Conservation (phyloP, 1,284 basidiomycete genomes). For the Heterobasidion parviporum region DNA sequence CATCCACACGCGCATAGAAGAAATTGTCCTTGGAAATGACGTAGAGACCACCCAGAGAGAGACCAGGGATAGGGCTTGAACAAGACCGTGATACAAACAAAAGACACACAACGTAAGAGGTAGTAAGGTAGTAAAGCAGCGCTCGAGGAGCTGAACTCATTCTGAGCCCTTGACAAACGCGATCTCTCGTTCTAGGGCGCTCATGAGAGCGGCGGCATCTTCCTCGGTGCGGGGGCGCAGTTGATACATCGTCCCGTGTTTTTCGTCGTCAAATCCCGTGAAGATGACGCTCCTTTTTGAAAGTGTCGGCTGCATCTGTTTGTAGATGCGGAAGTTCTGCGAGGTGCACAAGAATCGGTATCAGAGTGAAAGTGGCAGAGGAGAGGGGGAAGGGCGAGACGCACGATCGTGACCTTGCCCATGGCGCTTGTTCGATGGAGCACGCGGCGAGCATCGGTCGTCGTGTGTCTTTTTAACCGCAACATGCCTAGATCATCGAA, state of each 20-base stretch:
- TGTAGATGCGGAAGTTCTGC: constrained; percentile 64
- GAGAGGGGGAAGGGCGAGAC: constrained; percentile 18
- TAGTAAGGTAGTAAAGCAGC: not conserved
- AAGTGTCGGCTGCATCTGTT: constrained; percentile 38
- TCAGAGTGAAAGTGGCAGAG: constrained; percentile 1
- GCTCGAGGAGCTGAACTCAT: not conserved
- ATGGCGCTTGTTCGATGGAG: constrained; percentile 63
- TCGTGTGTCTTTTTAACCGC: constrained; percentile 64
- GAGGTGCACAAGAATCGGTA: not conserved
- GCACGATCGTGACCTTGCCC: constrained; percentile 63
- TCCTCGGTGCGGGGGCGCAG: constrained; percentile 58
- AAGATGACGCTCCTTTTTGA: constrained; percentile 50
- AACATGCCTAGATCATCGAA: constrained; percentile 40
- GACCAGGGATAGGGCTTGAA: no score
- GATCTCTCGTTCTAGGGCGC: constrained; percentile 58
- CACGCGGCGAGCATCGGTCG: constrained; percentile 43
- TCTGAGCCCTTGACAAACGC: constrained; percentile 28
- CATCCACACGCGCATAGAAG: no score
- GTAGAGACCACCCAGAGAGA: no score
- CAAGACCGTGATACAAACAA: no score
- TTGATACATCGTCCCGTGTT: constrained; percentile 49
- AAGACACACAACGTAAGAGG: no score
- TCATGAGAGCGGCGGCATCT: constrained; percentile 49
- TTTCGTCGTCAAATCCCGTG: constrained; percentile 56
- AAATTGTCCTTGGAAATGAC: no score